These are phyloP conservation scores for Fonsecaea nubica DNA, from an alignment of 2,329 filamentous ascomycete genomes.

Conservation along the genomic window DNA sequence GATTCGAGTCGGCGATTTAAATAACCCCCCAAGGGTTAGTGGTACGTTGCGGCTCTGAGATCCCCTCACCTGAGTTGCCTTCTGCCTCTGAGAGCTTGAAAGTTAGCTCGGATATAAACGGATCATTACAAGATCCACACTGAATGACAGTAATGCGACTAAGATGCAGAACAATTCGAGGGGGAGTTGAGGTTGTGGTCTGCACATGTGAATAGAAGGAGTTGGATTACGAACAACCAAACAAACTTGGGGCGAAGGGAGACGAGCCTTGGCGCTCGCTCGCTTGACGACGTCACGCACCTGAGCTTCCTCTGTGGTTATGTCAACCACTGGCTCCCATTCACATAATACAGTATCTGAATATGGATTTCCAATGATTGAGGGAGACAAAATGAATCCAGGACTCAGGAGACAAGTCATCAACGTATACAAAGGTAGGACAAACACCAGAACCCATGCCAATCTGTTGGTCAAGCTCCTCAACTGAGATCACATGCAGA, in stretches of 20 bases:
- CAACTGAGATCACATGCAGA: constrained; percentile 58
- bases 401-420: constrained; percentile 79
- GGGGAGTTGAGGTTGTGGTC: background rate
- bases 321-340: background rate
- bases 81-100: constrained; percentile 55
- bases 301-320: background rate
- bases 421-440: constrained; percentile 81
- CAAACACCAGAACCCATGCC: background rate
- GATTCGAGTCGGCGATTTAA: too few species aligned
- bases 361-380: background rate
- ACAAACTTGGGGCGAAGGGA: too few species aligned
- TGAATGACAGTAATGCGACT: too few species aligned
- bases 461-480: background rate
- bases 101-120: too few species aligned
- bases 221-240: too few species aligned
- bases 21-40: constrained; percentile 47
- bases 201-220: background rate
- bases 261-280: background rate
- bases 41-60: constrained; percentile 51
- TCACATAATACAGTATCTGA: background rate
- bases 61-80: constrained; percentile 54
- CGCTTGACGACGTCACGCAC: constrained; percentile 6
- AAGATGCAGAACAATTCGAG: background rate
- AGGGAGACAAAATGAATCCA: constrained; percentile 50
- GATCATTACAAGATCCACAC: too few species aligned